Evolutionary conservation across 2,329 filamentous ascomycete species (phyloP).

Genomic region (Xylaria sp.): DNA sequence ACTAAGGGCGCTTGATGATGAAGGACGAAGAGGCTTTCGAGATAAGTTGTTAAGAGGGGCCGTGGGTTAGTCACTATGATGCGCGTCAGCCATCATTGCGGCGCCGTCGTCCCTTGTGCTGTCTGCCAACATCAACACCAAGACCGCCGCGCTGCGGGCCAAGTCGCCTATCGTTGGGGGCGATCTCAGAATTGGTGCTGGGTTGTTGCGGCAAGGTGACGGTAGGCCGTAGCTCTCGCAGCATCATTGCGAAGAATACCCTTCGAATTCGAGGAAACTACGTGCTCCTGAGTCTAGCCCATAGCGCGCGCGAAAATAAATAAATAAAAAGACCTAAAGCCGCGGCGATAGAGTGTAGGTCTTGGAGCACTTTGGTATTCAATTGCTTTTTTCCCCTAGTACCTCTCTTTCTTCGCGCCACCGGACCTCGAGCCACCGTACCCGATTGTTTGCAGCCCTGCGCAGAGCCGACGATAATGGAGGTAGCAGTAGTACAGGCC

Average conservation of each 20-base stretch:
- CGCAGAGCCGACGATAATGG: background rate
- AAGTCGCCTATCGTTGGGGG: background rate
- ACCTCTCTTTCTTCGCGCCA: background rate
- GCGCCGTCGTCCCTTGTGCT: background rate
- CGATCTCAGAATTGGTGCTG: background rate
- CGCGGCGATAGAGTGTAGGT: too few species aligned
- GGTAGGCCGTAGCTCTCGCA: background rate
- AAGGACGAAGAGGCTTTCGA: background rate
- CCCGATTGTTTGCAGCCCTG: background rate
- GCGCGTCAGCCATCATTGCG: background rate
- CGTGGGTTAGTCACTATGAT: background rate
- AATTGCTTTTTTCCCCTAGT: too few species aligned
- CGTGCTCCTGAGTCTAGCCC: too few species aligned
- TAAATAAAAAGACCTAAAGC: background rate
- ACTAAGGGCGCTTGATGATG: background rate
- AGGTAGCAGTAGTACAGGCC: background rate
- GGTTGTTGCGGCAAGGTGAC: background rate
- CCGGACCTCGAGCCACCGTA: background rate
- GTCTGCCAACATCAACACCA: background rate
- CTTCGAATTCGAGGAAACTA: too few species aligned
- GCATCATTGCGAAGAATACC: background rate
- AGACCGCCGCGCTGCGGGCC: background rate
- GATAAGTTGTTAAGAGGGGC: background rate
- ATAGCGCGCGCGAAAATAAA: too few species aligned
- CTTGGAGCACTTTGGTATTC: too few species aligned